Percentiles rank a stretch among this genome's conserved stretches.
These are phyloP conservation scores for Microcos paniculata DNA, from an alignment of 345 rosid genomes.

Conservation along the genomic window DNA sequence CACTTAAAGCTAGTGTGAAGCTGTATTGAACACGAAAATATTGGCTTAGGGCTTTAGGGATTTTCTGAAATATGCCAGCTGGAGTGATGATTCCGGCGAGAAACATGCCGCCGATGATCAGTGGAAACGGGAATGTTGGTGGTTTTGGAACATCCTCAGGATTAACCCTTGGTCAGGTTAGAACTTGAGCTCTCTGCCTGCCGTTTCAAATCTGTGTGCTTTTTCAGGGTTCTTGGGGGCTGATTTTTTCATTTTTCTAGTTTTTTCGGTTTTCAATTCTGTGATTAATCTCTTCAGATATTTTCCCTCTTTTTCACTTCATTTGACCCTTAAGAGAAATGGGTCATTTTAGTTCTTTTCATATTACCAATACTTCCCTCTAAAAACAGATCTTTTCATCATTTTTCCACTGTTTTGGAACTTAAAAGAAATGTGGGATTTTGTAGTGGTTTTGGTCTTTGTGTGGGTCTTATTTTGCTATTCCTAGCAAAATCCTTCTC, in stretches of 20 bases:
- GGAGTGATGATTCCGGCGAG: constrained; percentile 64
- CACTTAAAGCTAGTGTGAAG: too few relatives aligned
- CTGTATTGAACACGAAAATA: background rate
- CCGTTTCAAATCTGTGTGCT: background rate
- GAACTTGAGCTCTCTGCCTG: background rate
- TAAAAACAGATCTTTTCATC: constrained; percentile 10
- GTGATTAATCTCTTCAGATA: background rate
- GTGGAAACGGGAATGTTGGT: constrained; percentile 34
- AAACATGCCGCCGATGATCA: constrained; percentile 50
- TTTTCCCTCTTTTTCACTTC: background rate
- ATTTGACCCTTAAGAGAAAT: background rate
- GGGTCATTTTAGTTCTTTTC: background rate
- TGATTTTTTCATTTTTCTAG: background rate
- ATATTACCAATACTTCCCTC: background rate
- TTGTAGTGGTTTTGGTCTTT: constrained; percentile 16
- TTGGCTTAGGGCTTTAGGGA: constrained; percentile 28
- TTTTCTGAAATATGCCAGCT: constrained; percentile 46
- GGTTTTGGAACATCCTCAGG: constrained; percentile 55
- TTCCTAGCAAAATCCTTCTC: constrained; percentile 47
- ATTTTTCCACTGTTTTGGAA: constrained; percentile 10
- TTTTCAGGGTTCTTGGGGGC: background rate
- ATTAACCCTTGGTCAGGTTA: constrained; percentile 57
- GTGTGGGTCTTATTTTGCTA: constrained; percentile 20
- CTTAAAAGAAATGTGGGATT: constrained; percentile 3
- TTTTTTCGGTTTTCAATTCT: constrained; percentile 1